phyloP scores from a whole-genome alignment of 2,329 filamentous ascomycete genomes.

The Aureobasidium zeae region DNA sequence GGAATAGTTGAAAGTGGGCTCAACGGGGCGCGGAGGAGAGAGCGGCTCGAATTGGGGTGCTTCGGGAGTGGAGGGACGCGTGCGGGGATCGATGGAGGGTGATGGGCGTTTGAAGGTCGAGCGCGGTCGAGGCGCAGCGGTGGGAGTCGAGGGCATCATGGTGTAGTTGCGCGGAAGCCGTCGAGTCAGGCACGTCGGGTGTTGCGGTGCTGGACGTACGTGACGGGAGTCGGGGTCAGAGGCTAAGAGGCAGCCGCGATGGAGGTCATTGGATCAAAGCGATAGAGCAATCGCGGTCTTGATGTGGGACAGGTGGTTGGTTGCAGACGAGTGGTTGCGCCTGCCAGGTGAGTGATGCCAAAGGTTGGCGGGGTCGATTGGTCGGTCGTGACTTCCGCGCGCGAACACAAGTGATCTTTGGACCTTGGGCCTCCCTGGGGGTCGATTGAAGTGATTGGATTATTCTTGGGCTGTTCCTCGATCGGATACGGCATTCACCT shows the following conservation, averaged over 20 bases:
- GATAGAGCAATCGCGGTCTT: background rate
- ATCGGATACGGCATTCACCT: background rate
- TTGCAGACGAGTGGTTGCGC: background rate
- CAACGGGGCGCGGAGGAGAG: conserved; percentile 25
- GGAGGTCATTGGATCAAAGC: background rate
- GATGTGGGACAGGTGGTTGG: background rate
- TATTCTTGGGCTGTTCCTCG: background rate
- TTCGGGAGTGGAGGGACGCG: conserved; percentile 26
- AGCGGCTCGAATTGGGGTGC: conserved; percentile 29
- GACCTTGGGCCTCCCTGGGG: background rate
- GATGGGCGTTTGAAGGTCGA: conserved; percentile 25
- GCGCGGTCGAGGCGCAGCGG: conserved; percentile 21
- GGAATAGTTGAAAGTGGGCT: conserved; percentile 29
- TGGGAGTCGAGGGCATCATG: conserved; percentile 21
- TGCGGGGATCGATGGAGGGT: conserved; percentile 1
- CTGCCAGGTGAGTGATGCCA: background rate
- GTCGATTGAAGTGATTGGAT: background rate
- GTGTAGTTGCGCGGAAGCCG: background rate
- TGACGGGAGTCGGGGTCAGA: background rate
- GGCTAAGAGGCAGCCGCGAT: background rate
- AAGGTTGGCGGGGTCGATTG: background rate
- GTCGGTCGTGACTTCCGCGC: background rate
- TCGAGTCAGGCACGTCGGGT: background rate
- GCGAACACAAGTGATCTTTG: background rate
- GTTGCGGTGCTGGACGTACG: background rate